Evolutionary conservation across 805 yeast genomes (phyloP).

Genomic region (Kockiozyma suomiensis): DNA sequence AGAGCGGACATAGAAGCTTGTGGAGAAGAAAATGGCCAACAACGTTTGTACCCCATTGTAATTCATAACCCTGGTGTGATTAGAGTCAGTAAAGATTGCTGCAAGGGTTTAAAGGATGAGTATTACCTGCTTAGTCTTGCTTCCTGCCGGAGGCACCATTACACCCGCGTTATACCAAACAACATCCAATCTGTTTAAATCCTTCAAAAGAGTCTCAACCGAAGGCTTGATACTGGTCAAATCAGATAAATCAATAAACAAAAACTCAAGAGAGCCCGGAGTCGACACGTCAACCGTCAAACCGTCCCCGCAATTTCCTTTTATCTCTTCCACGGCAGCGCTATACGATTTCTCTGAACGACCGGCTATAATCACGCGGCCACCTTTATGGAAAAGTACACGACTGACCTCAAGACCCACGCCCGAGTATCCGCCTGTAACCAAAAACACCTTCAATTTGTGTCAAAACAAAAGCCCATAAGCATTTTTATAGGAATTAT

Average conservation of each 20-base stretch:
- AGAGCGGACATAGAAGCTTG: conserved; percentile 45
- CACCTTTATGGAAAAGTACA: conserved; percentile 19
- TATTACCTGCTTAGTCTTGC: conserved; percentile 44
- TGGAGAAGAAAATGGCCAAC: conserved; percentile 53
- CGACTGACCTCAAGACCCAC: conserved; percentile 23
- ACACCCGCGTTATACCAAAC: conserved; percentile 51
- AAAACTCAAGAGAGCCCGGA: conserved; percentile 17
- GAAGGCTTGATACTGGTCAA: conserved; percentile 45
- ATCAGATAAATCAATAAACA: conserved; percentile 32
- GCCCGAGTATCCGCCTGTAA: conserved; percentile 28
- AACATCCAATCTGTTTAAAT: conserved; percentile 43
- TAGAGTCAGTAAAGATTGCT: conserved; percentile 31
- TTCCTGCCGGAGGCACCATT: conserved; percentile 36
- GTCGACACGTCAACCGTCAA: background rate
- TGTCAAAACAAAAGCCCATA: background rate
- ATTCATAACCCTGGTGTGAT: conserved; percentile 50
- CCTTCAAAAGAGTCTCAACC: conserved; percentile 38
- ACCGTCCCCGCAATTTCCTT: background rate
- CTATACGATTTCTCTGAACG: conserved; percentile 9
- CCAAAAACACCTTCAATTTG: conserved; percentile 14
- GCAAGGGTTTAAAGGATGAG: too few relatives aligned
- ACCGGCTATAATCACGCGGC: conserved; percentile 14
- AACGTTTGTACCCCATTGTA: conserved; percentile 51
- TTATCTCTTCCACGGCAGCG: conserved; percentile 17
- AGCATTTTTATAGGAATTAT: background rate